phyloP scores from a whole-genome alignment of 805 yeast genomes.

The Metschnikowia vanudenii region DNA sequence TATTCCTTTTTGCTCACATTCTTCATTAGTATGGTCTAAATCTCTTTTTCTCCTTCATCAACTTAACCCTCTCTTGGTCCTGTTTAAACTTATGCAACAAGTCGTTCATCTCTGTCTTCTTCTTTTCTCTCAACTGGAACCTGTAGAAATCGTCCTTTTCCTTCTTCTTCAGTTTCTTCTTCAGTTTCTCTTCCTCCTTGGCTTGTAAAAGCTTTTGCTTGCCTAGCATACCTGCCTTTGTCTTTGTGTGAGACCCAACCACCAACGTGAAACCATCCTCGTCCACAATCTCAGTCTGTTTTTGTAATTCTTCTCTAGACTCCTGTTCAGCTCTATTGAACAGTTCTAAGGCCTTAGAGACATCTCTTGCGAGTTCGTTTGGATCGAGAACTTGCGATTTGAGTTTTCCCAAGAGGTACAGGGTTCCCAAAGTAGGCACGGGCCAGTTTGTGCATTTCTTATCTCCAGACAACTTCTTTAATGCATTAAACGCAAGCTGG shows the following conservation, averaged over 20 bases:
- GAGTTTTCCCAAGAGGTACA: constrained; percentile 41
- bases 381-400: constrained; percentile 44
- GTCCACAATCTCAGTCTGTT: constrained; percentile 66
- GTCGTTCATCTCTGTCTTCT: constrained; percentile 90
- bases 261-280: constrained; percentile 94
- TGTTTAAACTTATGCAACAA: constrained; percentile 78
- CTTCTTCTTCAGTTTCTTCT: constrained; percentile 59
- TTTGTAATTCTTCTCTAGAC: constrained; percentile 52
- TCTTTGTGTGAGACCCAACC: constrained; percentile 81
- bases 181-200: constrained; percentile 35
- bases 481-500: constrained; percentile 60
- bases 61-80: constrained; percentile 82
- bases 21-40: constrained; percentile 72
- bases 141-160: constrained; percentile 91
- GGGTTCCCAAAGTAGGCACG: constrained; percentile 35
- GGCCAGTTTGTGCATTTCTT: constrained; percentile 38
- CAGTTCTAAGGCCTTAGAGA: constrained; percentile 58
- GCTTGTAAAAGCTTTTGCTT: constrained; percentile 44
- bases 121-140: constrained; percentile 91
- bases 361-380: constrained; percentile 51
- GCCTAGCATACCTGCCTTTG: constrained; percentile 68
- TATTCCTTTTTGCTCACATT: no score
- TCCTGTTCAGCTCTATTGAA: constrained; percentile 72
- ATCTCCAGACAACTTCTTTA: constrained; percentile 47
- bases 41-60: constrained; percentile 75